A percentile compares a stretch with the other conserved stretches of the same genome.
phyloP scores from a whole-genome alignment of 2,329 filamentous ascomycete genomes.

The Cladosporium sphaerospermum region DNA sequence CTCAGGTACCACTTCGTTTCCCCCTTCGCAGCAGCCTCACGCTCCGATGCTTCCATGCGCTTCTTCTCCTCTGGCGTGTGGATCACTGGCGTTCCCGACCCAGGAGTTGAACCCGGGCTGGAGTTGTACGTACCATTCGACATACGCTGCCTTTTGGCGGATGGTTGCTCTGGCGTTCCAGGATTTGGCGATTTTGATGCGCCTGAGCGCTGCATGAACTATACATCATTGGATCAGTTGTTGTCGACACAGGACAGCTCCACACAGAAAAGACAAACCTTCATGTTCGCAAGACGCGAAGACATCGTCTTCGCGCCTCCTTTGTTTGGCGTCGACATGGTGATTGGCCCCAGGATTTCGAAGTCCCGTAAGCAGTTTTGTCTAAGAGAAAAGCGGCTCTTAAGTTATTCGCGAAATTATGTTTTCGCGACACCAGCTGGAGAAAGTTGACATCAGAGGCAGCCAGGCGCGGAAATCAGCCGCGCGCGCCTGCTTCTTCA shows the following conservation, averaged over 20 bases:
- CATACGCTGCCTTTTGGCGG: slow-evolving; percentile 59
- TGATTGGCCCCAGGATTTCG: too few species aligned
- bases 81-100: slow-evolving; percentile 56
- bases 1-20: slow-evolving; percentile 74
- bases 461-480: neutral
- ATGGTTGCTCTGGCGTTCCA: slow-evolving; percentile 43
- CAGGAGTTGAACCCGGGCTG: slow-evolving; percentile 40
- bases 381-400: neutral
- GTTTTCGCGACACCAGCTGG: too few species aligned
- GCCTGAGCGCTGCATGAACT: slow-evolving; percentile 88
- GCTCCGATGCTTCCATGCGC: slow-evolving; percentile 47
- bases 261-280: slow-evolving; percentile 41
- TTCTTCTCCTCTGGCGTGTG: slow-evolving; percentile 62
- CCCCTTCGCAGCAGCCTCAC: slow-evolving; percentile 55
- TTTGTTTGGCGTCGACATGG: slow-evolving; percentile 36
- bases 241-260: neutral
- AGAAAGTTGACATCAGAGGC: neutral
- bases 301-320: slow-evolving; percentile 66
- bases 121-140: slow-evolving; percentile 35
- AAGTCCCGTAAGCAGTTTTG: neutral
- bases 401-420: too few species aligned
- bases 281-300: slow-evolving; percentile 85
- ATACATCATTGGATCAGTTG: slow-evolving; percentile 15
- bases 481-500: neutral
- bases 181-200: slow-evolving; percentile 48